Evolutionary conservation across 2,329 filamentous ascomycete genomes (phyloP).

Genomic region (Aspergillus eucalypticola): DNA sequence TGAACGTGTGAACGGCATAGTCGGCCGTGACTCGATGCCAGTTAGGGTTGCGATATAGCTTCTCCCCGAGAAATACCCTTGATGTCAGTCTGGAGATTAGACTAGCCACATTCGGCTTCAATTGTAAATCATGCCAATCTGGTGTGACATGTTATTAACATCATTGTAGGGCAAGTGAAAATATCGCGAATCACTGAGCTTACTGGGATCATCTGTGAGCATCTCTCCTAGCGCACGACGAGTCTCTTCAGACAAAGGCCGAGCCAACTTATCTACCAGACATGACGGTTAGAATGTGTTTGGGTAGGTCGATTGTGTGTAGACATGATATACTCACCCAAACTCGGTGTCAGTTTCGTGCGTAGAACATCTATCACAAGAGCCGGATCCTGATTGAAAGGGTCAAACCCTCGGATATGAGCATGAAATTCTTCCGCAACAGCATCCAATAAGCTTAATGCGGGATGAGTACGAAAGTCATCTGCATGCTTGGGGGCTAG

Average conservation of each 20-base stretch:
- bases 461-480: slow-evolving; percentile 25
- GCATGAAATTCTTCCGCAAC: slow-evolving; percentile 20
- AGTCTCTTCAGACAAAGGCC: neutral
- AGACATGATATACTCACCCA: slow-evolving; percentile 16
- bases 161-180: too few species aligned
- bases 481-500: slow-evolving; percentile 23
- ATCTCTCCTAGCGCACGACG: neutral
- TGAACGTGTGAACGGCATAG: slow-evolving; percentile 25
- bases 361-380: slow-evolving; percentile 23
- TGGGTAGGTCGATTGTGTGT: too few species aligned
- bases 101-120: neutral
- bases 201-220: neutral
- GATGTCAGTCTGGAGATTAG: slow-evolving; percentile 6
- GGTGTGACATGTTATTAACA: neutral
- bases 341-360: slow-evolving; percentile 25
- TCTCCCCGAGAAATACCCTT: slow-evolving; percentile 25
- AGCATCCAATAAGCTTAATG: slow-evolving; percentile 19
- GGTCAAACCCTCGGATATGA: slow-evolving; percentile 21
- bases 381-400: slow-evolving; percentile 17
- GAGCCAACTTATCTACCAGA: neutral
- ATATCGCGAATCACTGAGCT: neutral
- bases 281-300: neutral
- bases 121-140: slow-evolving; percentile 7
- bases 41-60: slow-evolving; percentile 21
- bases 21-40: slow-evolving; percentile 28